A percentile compares a stretch with the other conserved stretches of the same genome.
These are phyloP conservation scores for Bipolaris sorokiniana DNA, from an alignment of 2,329 filamentous ascomycete genomes.

Conservation along the genomic window DNA sequence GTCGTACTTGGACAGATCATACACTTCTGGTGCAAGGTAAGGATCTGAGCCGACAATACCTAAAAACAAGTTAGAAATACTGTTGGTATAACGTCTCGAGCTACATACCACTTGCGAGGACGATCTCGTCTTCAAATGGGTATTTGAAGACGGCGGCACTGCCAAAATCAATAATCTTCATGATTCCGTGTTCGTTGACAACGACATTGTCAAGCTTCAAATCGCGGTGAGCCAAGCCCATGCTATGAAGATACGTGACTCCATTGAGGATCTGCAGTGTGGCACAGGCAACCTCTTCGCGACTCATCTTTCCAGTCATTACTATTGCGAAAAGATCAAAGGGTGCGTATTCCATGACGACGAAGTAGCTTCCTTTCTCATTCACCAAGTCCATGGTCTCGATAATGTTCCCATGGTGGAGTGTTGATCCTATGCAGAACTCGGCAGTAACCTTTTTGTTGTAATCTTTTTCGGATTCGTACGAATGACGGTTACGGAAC, in stretches of 20 bases:
- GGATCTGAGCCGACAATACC: constrained; percentile 88
- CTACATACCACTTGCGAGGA: constrained; percentile 75
- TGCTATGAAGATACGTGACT: constrained; percentile 91
- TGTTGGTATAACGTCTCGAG: not conserved
- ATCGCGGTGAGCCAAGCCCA: constrained; percentile 93
- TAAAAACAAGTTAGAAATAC: constrained; percentile 44
- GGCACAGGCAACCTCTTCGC: constrained; percentile 86
- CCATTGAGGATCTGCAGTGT: constrained; percentile 95
- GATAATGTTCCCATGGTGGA: constrained; percentile 98
- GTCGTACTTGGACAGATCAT: constrained; percentile 91
- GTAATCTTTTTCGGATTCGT: constrained; percentile 94
- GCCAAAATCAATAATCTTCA: constrained; percentile 99
- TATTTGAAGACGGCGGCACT: constrained; percentile 97
- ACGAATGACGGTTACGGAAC: constrained; percentile 87
- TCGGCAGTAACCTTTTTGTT: constrained; percentile 98
- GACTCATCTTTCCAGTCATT: constrained; percentile 97
- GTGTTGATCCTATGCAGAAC: constrained; percentile 95
- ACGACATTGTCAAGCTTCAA: constrained; percentile 98
- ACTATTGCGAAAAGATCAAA: constrained; percentile 97
- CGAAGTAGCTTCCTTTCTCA: constrained; percentile 93
- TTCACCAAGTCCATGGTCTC: constrained; percentile 96
- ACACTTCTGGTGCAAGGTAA: constrained; percentile 95
- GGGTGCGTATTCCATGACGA: constrained; percentile 98
- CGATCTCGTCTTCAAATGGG: constrained; percentile 90
- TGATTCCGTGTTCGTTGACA: constrained; percentile 92